Base-by-base conservation (phyloP, 2,329 filamentous ascomycete genomes). In the Talaromyces sp. region DNA sequence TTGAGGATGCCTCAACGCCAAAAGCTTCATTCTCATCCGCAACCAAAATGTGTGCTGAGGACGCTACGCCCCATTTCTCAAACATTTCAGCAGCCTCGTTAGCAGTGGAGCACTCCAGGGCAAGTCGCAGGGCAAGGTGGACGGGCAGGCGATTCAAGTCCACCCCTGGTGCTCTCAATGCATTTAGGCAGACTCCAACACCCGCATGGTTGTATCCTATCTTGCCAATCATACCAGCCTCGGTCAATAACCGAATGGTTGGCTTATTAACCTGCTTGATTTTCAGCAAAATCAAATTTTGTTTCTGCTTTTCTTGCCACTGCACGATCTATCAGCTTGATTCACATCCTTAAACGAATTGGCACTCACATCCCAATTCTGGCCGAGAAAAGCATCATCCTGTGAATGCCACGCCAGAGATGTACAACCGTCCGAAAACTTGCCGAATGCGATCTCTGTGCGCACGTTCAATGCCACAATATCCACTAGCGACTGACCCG, bases 161-260 rank as follows among this genome's bases (percentile, higher is more conserved):
- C 50, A 84, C 77, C 1, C 84, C 83, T 37, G 75, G 72, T 1
- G 80, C 81, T 66, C 77, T 75, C 64, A 86, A 82, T 2, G 84
- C 84, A 68, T 86, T 87, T 54, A 86, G 74, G 28, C 80, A 80
- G 0, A 83, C 81, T 1, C 83, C 84, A 0, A 87, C 82, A 3
- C 83, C 82, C 1, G 69, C 66, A 50, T 72, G 76, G 67, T 86
- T 86, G 63, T 86, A 71, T 1, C 84, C 84, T 48, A 87, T 85
- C 68, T 86, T 86, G 16, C 83, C 83, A 58, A 85, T 81, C 16
- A 85, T 77, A 6, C 83, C 83, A 1, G 81, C 83, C 68, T 86
- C 83, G 2, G 83, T 85, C 61, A 85, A 76, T 77, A 84, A 84
- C 46, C 81, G 71, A 67, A 85, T 82, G 1, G 72, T 75, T 1